Evolutionary conservation across 768 basidiomycete genomes (phyloP).

Genomic region (Tricholoma matsutake): DNA sequence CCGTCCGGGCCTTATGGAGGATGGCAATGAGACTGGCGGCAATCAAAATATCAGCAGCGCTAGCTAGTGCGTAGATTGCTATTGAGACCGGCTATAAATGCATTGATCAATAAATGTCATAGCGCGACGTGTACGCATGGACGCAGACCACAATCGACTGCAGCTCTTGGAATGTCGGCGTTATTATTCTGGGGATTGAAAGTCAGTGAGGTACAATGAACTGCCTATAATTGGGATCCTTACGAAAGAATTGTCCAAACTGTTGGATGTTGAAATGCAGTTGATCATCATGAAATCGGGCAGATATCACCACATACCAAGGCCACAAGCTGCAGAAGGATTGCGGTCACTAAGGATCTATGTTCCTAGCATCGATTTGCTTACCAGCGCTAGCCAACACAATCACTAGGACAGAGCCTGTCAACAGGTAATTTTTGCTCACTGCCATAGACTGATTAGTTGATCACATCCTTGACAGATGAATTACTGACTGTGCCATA

Average conservation of each 20-base stretch:
- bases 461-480: not conserved
- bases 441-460: constrained; percentile 22
- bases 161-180: constrained; percentile 35
- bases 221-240: constrained; percentile 2
- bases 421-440: constrained; percentile 36
- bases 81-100: constrained; percentile 40
- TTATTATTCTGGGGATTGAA: constrained; percentile 27
- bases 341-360: not conserved
- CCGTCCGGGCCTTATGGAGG: constrained; percentile 47
- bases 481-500: constrained; percentile 41
- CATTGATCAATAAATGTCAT: not conserved
- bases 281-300: not conserved
- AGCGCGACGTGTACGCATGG: not conserved
- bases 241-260: constrained; percentile 44
- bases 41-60: constrained; percentile 47
- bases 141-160: constrained; percentile 33
- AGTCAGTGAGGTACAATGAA: not conserved
- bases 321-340: constrained; percentile 26
- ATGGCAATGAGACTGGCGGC: constrained; percentile 44
- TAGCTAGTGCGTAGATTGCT: constrained; percentile 49
- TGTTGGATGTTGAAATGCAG: constrained; percentile 10
- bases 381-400: constrained; percentile 31
- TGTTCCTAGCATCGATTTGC: not conserved
- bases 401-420: constrained; percentile 29
- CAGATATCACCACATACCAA: constrained; percentile 22